Base-by-base conservation (phyloP, 2,329 filamentous ascomycete species). In the Penicillium sp. region DNA sequence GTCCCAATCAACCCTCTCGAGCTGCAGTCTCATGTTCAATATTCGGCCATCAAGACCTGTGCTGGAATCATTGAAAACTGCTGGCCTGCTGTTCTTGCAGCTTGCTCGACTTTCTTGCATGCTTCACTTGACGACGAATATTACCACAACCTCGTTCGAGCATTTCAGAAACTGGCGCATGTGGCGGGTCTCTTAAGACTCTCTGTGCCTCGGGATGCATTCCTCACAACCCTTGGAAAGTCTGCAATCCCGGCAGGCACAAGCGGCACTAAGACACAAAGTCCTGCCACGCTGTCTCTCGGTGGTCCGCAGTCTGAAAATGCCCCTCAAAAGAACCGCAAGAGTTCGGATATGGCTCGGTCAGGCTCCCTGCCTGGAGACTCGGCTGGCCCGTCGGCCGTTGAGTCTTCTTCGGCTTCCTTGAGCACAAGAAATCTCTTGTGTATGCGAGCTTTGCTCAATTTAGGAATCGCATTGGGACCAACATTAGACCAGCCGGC, bases 131-230 rank as follows among this genome's bases (percentile, higher is more conserved):
- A 99, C 74, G 90, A 92, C 1, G 93, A 97, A 57, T 97, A 95
- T 70, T 99, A 98, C 71, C 93, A 97, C 68, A 88, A 90, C 10
- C 82, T 99, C 1, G 94, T 99, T 26, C 87, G 95, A 67, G 91
- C 94, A 0, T 96, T 98, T 69, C 95, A 99, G 72, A 93, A 96
- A 67, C 91, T 99, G 71, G 91, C 95, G 0, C 96, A 99, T 74
- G 94, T 98, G 2, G 92, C 95, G 42, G 96, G 95, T 5, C 82
- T 99, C 51, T 80, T 99, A 9, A 88, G 93, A 65, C 85, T 98
- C 10, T 82, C 85, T 13, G 97, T 94, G 0, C 93, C 95, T 0
- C 85, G 95, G 66, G 95, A 99, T 82, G 95, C 95, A 0, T 96
- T 99, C 71, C 82, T 99, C 37, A 98, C 95, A 0, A 97, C 94